Evolutionary conservation across 2,329 filamentous ascomycete genomes (phyloP).

Genomic region (Cyphellophora europaea): DNA sequence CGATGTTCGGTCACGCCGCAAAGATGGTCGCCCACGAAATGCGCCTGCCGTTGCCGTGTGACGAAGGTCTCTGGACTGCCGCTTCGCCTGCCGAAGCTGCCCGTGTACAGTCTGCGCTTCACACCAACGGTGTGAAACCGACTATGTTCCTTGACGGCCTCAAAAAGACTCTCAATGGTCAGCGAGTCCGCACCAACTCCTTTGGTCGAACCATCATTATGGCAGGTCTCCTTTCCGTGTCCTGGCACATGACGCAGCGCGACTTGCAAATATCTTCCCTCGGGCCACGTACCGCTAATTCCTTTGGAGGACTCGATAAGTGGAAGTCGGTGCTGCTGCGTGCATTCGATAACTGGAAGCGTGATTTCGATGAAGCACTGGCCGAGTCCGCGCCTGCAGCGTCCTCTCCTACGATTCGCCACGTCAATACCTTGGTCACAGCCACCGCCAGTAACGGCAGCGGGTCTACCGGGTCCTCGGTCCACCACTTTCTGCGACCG

Average conservation of each 20-base stretch:
- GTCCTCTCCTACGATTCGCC: slow-evolving; percentile 18
- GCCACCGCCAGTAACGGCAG: too few relatives aligned
- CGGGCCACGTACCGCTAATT: slow-evolving; percentile 56
- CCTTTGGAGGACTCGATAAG: slow-evolving; percentile 78
- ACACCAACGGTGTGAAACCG: slow-evolving; percentile 72
- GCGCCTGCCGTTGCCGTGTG: slow-evolving; percentile 80
- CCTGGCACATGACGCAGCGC: slow-evolving; percentile 95
- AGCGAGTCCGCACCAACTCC: slow-evolving; percentile 79
- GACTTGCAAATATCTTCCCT: slow-evolving; percentile 87
- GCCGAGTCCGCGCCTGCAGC: slow-evolving; percentile 39
- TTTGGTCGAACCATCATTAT: slow-evolving; percentile 91
- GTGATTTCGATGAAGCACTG: slow-evolving; percentile 77
- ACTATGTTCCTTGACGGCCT: slow-evolving; percentile 84
- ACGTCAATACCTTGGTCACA: slow-evolving; percentile 12
- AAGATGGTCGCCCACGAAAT: slow-evolving; percentile 97
- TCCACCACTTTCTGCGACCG: slow-evolving; percentile 22
- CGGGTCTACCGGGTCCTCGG: slow-evolving; percentile 39
- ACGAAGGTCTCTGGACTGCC: slow-evolving; percentile 87
- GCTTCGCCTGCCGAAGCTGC: slow-evolving; percentile 79
- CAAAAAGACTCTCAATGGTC: slow-evolving; percentile 78
- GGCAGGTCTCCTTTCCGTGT: slow-evolving; percentile 85
- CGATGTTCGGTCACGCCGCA: slow-evolving; percentile 94
- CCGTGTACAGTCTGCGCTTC: slow-evolving; percentile 69
- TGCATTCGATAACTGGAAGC: slow-evolving; percentile 90
- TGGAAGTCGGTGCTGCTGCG: slow-evolving; percentile 79